Evolutionary conservation across 257 asterid species (phyloP), one percentile per base, ranked within the genome.

Genomic region (Petunia axillaris): DNA sequence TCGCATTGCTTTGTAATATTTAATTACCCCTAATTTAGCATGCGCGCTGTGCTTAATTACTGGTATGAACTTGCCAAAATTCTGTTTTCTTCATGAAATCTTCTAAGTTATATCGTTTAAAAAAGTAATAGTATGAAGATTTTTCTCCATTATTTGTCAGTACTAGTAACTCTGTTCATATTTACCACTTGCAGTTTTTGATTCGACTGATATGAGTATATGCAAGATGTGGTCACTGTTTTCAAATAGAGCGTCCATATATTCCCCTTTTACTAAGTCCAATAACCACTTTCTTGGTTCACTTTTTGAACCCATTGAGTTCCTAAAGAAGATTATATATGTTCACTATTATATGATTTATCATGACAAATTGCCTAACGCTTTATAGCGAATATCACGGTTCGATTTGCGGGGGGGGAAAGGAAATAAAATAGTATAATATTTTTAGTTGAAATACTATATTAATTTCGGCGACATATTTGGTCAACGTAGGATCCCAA

Each of bases 341-440:
- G 25, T 40, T 25, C n/a, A 68, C 7, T 75, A 13, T 55, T 6
- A 43, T n/a, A 58, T 76, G 41, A 25, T 15, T 76, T 41, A 62
- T 41, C 10, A 54, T n/a, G 2, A 39, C 80, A 1, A 55, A 35
- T 38, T 55, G 48, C 80, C 6, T 5, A 44, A 36, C 40, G 35
- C 77, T 63, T 59, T 77, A 57, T 77, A 43, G 80, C 80, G 36
- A 77, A 77, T 77, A 41, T 59, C 68, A 63, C 77, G 77, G 35
- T 71, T 50, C 6, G 14, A 71, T 48, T 48, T 71, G 60, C 80
- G 80, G 80, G 40, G 1, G 3, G 41, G 58, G 16, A 40, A 52
- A 38, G 36, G 75, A 14, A 40, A 8, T 66, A 9, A 9, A 73
- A 5, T 35, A 37, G 38, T 25, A 48, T 10, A 46, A 4, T 59